These are phyloP conservation scores for Coemansia sp. DNA, from an alignment of 192 early-diverging fungal genomes.

Conservation along the genomic window DNA sequence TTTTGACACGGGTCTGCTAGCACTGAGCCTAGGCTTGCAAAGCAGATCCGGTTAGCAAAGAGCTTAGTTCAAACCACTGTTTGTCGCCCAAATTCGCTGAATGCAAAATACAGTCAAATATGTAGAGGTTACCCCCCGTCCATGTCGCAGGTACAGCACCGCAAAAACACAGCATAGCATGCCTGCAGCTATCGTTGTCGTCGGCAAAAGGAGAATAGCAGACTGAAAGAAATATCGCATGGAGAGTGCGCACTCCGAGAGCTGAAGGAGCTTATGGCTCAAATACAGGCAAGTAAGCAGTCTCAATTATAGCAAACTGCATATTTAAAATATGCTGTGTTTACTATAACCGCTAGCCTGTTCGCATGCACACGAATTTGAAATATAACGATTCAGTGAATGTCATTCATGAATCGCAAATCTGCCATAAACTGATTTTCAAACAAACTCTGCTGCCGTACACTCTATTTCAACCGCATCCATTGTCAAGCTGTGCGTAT, in stretches of 20 bases:
- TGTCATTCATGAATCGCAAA: background rate
- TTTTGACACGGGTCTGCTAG: background rate
- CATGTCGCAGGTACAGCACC: background rate
- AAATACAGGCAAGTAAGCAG: background rate
- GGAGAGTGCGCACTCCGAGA: no score
- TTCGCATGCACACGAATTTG: background rate
- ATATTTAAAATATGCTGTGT: background rate
- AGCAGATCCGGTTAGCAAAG: no score
- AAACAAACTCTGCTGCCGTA: background rate
- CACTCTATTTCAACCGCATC: background rate
- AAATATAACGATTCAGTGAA: background rate
- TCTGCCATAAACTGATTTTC: background rate
- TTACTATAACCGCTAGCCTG: background rate
- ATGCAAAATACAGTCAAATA: no score
- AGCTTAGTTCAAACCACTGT: background rate
- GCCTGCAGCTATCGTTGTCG: no score
- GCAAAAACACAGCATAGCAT: slow-evolving; percentile 1
- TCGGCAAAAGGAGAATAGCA: no score
- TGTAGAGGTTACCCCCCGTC: no score
- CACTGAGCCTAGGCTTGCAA: no score
- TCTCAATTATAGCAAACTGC: background rate
- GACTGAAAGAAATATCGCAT: no score
- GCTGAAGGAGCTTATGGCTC: no score
- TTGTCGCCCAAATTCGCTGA: no score
- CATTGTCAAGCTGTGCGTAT: slow-evolving; percentile 12